Evolutionary conservation across 163 green algal genomes (phyloP).

Genomic region (Prototheca wickerhamii): DNA sequence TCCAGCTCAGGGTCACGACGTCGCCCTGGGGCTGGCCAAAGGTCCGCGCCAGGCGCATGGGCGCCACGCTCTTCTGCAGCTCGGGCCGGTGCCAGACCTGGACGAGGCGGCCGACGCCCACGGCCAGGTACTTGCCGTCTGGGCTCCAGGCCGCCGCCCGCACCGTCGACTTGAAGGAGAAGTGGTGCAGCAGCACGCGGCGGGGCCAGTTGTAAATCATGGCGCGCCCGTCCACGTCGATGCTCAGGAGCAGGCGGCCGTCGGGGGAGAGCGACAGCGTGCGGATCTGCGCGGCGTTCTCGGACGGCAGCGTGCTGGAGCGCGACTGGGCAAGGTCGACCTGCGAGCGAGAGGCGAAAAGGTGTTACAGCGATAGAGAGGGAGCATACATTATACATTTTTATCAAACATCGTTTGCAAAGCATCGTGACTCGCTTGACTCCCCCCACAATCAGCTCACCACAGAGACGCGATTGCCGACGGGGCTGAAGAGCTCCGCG

Average conservation of each 20-base stretch:
- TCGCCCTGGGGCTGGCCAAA: slow-evolving; percentile 76
- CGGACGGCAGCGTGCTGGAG: slow-evolving; percentile 75
- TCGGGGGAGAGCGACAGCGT: slow-evolving; percentile 72
- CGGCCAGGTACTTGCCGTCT: slow-evolving; percentile 78
- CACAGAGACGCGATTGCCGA: slow-evolving; percentile 83
- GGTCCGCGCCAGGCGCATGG: slow-evolving; percentile 84
- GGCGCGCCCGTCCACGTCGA: slow-evolving; percentile 73
- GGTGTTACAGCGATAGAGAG: neutral
- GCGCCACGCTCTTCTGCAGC: slow-evolving; percentile 69
- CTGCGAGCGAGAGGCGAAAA: slow-evolving; percentile 32
- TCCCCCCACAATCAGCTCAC: slow-evolving; percentile 20
- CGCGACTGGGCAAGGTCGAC: slow-evolving; percentile 67
- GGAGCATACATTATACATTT: neutral
- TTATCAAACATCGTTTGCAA: neutral
- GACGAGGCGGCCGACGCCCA: slow-evolving; percentile 73
- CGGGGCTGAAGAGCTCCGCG: slow-evolving; percentile 70
- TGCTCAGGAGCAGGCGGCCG: slow-evolving; percentile 71
- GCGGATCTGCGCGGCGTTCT: slow-evolving; percentile 62
- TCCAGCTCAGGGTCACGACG: slow-evolving; percentile 81
- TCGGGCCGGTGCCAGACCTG: slow-evolving; percentile 86
- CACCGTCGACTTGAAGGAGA: slow-evolving; percentile 83
- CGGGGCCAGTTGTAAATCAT: slow-evolving; percentile 66
- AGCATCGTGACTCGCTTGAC: no score
- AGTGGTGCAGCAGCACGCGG: slow-evolving; percentile 79
- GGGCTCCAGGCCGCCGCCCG: slow-evolving; percentile 77